Evolutionary conservation across 2,329 filamentous ascomycete genomes (phyloP).

Genomic region (Colletotrichum higginsianum): DNA sequence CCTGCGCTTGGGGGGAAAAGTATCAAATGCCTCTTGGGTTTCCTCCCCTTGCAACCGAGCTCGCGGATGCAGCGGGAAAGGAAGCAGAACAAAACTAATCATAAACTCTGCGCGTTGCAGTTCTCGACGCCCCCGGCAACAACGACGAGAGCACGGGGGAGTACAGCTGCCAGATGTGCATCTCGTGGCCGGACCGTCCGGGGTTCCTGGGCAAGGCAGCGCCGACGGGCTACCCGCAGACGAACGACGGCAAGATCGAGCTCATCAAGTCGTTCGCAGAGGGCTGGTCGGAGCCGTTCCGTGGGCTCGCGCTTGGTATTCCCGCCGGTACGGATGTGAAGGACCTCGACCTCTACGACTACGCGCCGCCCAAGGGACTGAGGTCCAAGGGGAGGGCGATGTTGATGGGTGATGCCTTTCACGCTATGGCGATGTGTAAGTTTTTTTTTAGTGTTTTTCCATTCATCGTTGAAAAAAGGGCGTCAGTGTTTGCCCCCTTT

Average conservation of each 20-base stretch:
- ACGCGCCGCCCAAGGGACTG: conserved; percentile 56
- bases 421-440: conserved; percentile 74
- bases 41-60: neutral
- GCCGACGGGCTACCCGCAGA: conserved; percentile 57
- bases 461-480: neutral
- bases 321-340: conserved; percentile 59
- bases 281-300: conserved; percentile 66
- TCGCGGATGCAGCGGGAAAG: too few relatives aligned
- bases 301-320: conserved; percentile 57
- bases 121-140: conserved; percentile 65
- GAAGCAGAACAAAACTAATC: conserved; percentile 9
- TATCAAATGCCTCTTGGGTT: neutral
- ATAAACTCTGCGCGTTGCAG: conserved; percentile 46
- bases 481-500: neutral
- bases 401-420: conserved; percentile 69
- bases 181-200: conserved; percentile 64
- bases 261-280: conserved; percentile 61
- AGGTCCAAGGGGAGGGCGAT: conserved; percentile 59
- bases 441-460: neutral
- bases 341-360: conserved; percentile 64
- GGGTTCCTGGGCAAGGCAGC: conserved; percentile 51
- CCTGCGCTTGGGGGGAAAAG: neutral
- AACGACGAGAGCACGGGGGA: conserved; percentile 47
- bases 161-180: conserved; percentile 64
- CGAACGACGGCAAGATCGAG: conserved; percentile 54